Evolutionary conservation across 257 asterid genomes (phyloP).

Genomic region (Craterostigma plantagineum): DNA sequence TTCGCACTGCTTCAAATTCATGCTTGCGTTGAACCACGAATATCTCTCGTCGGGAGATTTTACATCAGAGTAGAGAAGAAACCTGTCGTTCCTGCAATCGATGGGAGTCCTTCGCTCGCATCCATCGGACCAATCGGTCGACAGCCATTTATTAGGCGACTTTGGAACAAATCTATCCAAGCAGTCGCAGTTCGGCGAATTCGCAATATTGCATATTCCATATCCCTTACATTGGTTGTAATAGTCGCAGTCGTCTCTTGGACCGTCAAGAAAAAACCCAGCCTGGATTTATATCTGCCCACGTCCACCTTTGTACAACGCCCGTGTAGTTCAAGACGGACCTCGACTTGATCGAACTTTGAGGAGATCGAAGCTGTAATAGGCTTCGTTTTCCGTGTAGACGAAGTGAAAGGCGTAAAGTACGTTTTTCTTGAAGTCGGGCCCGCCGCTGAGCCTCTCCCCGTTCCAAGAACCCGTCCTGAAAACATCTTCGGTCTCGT

Average conservation of each 20-base stretch:
- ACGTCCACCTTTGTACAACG: slow-evolving; percentile 1
- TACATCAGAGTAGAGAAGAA: neutral
- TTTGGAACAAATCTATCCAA: neutral
- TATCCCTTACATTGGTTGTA: neutral
- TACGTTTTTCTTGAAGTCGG: too few species aligned
- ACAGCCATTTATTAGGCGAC: neutral
- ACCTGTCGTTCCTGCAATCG: neutral
- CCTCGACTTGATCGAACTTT: slow-evolving; percentile 12
- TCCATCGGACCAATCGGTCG: slow-evolving; percentile 1
- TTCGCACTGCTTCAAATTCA: slow-evolving; percentile 12
- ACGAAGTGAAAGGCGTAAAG: too few species aligned
- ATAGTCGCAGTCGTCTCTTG: neutral
- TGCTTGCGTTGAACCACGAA: slow-evolving; percentile 4
- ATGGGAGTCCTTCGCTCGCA: neutral
- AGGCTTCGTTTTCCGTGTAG: too few species aligned
- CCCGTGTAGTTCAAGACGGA: slow-evolving; percentile 7
- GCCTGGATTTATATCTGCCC: too few species aligned
- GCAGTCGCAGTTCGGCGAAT: neutral
- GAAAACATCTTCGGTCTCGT: neutral
- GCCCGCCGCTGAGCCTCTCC: slow-evolving; percentile 11
- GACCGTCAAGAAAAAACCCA: too few species aligned
- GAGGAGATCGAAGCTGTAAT: slow-evolving; percentile 1
- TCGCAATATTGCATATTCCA: neutral
- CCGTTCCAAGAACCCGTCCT: slow-evolving; percentile 44
- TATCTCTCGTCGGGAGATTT: slow-evolving; percentile 4